Base-by-base conservation (phyloP, 495 filamentous ascomycete species). In the Immersiella caudata region DNA sequence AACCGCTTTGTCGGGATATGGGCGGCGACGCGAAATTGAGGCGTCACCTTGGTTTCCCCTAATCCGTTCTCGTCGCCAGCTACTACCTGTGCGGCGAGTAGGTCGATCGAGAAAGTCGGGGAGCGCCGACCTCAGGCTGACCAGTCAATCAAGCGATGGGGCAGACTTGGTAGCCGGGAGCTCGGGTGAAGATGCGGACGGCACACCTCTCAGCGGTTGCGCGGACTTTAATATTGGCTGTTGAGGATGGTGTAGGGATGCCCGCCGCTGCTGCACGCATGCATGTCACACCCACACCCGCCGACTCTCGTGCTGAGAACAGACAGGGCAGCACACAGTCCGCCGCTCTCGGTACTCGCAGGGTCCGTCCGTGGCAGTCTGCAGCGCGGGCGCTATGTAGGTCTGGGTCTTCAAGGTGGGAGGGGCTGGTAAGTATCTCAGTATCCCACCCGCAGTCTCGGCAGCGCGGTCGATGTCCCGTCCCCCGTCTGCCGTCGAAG, bases 151-250 rank as follows among this genome's bases (percentile, higher is more conserved):
- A 66, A 54, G 68, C 58, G 56, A 61, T 40, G 58, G 50, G 58
- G 62, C 46, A 49, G 55, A 36, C 68, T 64, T 40, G 36, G 50
- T 62, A 49, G 62, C 61, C 33, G 64, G 60, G 50, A 68, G 57
- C 58, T 56, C 46, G 46, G 68, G 60, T 66, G 52, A 62, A 49
- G 54, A 69, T 73, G 74, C 71, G 74, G 69, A 66, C 70, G 61
- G 51, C 54, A 66, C 52, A 65, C 65, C 64, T 61, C 58, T 70
- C 80, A 81, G 81, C 81, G 79, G 80, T 69, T 79, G 80, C 68
- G 70, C 73, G 75, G 74, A 66, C 75, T 77, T 80, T 74, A 79
- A 82, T 83, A 83, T 83, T 82, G 81, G 80, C 73, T 74, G 76
- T n/a, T 60, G 64, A 52, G 62, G 59, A 64, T 61, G 25, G 54